Evolutionary conservation across 2,329 filamentous ascomycete genomes (phyloP).

Genomic region (Pseudomassariella vexata): DNA sequence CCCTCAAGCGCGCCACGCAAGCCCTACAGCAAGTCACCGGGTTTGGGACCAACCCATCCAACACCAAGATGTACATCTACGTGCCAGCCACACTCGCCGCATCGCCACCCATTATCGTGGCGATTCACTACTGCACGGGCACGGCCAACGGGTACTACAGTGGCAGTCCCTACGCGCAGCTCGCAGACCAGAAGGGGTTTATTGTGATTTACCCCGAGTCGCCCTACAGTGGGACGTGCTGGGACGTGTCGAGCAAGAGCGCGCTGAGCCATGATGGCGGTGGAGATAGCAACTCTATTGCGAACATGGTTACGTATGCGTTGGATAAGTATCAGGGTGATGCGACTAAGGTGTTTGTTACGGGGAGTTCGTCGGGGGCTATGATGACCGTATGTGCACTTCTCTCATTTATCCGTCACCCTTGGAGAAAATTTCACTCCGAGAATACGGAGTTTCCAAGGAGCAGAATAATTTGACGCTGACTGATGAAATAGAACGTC

Average conservation of each 20-base stretch:
- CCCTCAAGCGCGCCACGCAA: slow-evolving; percentile 10
- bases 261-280: slow-evolving; percentile 43
- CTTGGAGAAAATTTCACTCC: too few species aligned
- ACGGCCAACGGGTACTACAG: slow-evolving; percentile 42
- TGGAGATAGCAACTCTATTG: slow-evolving; percentile 48
- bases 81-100: slow-evolving; percentile 27
- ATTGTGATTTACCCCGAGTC: slow-evolving; percentile 50
- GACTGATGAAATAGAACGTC: slow-evolving; percentile 24
- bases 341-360: slow-evolving; percentile 44
- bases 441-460: too few species aligned
- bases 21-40: slow-evolving; percentile 19
- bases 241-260: slow-evolving; percentile 47
- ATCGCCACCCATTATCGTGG: slow-evolving; percentile 43
- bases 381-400: slow-evolving; percentile 35
- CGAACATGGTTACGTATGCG: slow-evolving; percentile 52
- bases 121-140: slow-evolving; percentile 49
- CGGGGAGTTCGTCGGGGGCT: slow-evolving; percentile 38
- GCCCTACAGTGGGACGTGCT: slow-evolving; percentile 47
- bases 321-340: slow-evolving; percentile 44
- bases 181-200: slow-evolving; percentile 34
- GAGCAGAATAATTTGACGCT: neutral
- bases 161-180: slow-evolving; percentile 39
- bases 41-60: slow-evolving; percentile 29
- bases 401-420: neutral
- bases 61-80: slow-evolving; percentile 39